phyloP scores from a whole-genome alignment of 345 rosid species.

The Mangifera indica region DNA sequence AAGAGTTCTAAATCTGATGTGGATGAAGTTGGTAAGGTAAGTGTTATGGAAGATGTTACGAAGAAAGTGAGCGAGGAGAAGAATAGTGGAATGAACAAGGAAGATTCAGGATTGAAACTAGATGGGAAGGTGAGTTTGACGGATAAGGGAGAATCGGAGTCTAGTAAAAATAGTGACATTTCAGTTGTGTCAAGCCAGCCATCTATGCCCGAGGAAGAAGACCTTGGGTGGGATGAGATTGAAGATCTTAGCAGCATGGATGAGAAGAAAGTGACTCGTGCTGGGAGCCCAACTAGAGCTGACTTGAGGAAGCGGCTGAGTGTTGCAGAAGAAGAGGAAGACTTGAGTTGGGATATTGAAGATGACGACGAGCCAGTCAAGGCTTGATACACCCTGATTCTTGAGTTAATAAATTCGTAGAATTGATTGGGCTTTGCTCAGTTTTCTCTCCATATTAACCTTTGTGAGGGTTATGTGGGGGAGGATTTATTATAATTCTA shows the following conservation, averaged over 20 bases:
- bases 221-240: constrained; percentile 60
- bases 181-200: constrained; percentile 39
- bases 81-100: constrained; percentile 15
- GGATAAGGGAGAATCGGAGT: constrained; percentile 29
- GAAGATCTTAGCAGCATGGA: constrained; percentile 52
- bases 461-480: constrained; percentile 19
- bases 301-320: constrained; percentile 62
- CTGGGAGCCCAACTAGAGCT: constrained; percentile 34
- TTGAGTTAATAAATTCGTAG: constrained; percentile 6
- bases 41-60: constrained; percentile 22
- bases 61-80: constrained; percentile 27
- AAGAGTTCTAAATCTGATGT: not conserved
- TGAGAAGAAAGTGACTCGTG: constrained; percentile 34
- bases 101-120: constrained; percentile 22
- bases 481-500: constrained; percentile 10
- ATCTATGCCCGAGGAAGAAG: constrained; percentile 44
- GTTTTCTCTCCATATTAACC: constrained; percentile 12
- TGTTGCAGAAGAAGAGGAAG: constrained; percentile 74
- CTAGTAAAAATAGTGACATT: constrained; percentile 44
- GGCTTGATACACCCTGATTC: constrained; percentile 27
- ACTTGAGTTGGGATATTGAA: constrained; percentile 87
- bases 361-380: constrained; percentile 59
- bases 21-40: constrained; percentile 15
- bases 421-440: constrained; percentile 14
- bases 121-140: constrained; percentile 31